Conservation (phyloP, 2,329 filamentous ascomycete genomes). For the Parafenestella ontariensis region DNA sequence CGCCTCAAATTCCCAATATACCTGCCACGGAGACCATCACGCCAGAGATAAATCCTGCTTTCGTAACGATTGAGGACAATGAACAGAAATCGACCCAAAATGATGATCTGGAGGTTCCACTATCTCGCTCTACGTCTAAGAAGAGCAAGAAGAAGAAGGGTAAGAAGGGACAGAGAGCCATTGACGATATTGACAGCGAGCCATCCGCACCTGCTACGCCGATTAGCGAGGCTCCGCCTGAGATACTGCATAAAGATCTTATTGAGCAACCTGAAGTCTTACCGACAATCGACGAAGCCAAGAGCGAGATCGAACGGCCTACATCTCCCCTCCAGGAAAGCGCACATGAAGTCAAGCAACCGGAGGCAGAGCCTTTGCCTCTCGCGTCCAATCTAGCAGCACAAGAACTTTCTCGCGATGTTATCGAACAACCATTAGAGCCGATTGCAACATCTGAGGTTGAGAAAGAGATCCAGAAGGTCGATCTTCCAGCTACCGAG, state of each 20-base stretch:
- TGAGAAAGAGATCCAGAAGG: not conserved
- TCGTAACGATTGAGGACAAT: not conserved
- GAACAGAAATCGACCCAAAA: constrained; percentile 2
- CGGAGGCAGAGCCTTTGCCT: not conserved
- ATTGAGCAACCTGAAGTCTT: not conserved
- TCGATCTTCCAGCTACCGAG: not conserved
- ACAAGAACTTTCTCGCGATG: constrained; percentile 2
- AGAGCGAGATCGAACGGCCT: constrained; percentile 3
- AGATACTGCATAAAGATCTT: constrained; percentile 1
- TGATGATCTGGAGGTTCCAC: constrained; percentile 9
- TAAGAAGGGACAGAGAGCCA: constrained; percentile 19
- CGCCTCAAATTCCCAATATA: not conserved
- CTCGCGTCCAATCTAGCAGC: not conserved
- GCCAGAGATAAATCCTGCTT: not conserved
- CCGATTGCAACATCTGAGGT: not conserved
- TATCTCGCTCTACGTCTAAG: constrained; percentile 26
- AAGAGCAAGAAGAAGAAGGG: constrained; percentile 41
- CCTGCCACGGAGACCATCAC: not conserved
- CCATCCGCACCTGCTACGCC: not conserved
- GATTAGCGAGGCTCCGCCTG: constrained; percentile 4
- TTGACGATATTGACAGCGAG: constrained; percentile 9
- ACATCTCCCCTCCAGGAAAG: constrained; percentile 1
- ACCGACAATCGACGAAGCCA: not conserved
- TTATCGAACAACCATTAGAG: constrained; percentile 3
- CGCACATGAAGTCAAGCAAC: not conserved